Base-by-base conservation (phyloP, 176 grass and related monocot species). In the Poa pratensis region DNA sequence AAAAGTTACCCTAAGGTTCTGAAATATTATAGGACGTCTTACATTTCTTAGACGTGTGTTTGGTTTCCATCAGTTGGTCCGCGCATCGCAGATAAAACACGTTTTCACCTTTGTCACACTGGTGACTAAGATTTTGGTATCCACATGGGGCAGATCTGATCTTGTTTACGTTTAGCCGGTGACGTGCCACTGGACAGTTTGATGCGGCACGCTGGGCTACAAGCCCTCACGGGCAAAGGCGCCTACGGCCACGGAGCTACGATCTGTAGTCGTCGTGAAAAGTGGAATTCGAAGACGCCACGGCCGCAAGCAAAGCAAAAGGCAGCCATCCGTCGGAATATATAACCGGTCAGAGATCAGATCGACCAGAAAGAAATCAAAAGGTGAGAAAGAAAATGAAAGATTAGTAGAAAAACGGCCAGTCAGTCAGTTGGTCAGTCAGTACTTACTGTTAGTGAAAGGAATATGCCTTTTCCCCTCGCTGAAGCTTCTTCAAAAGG, bases 281-380 rank as follows among this genome's bases (percentile, higher is more conserved):
- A 37, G 30, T 9, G 64, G 32, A 37, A 35, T 65, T 20, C 10
- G 32, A 78, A 54, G 86, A 88, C 76, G 88, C 88, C 83, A 89
- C 88, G 60, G 83, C 62, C 35, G 61, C 61, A 85, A 89, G 77
- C 71, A 85, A 89, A 89, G 78, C 76, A 46, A 35, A 85, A 85
- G 43, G 80, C 73, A 59, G 30, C 27, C 16, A 39, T 52, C 77
- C 37, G 28, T 50, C 63, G 35, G 73, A 66, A 78, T 3, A 46
- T n/a, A n/a, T 34, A 53, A 40, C 16, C 14, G 75, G 72, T 73
- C 74, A 30, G 34, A 59, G 34, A 59, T 65, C 27, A 37, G 68
- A 80, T 84, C 76, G 55, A 39, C 9, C 14, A 18, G 62, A 75
- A 75, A 64, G 24, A 0, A 67, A 74, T 16, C 45, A 45, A 52